Conservation (phyloP, 805 yeast genomes). For the Candida maesae region DNA sequence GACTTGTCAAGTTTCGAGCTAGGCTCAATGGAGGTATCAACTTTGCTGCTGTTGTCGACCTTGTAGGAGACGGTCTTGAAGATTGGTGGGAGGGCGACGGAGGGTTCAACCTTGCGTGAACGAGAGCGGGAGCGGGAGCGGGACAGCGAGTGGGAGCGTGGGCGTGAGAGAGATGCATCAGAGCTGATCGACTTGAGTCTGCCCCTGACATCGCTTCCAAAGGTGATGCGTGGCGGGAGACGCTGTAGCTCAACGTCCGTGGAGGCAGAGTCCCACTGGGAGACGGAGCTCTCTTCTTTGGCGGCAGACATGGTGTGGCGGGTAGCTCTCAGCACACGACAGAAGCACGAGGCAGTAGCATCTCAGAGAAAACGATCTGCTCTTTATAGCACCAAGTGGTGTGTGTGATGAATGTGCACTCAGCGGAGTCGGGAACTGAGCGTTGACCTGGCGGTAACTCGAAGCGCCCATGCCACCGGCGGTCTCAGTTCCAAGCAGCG, state of each 20-base stretch:
- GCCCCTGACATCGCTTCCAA: slow-evolving; percentile 5
- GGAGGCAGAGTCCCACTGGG: slow-evolving; percentile 9
- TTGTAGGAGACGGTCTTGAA: slow-evolving; percentile 37
- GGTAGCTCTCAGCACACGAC: too few relatives aligned
- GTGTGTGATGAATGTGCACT: too few relatives aligned
- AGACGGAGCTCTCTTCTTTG: slow-evolving; percentile 1
- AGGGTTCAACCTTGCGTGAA: slow-evolving; percentile 25
- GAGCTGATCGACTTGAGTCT: slow-evolving; percentile 1
- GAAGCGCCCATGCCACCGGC: too few relatives aligned
- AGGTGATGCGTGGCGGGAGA: slow-evolving; percentile 3
- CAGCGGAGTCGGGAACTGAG: too few relatives aligned
- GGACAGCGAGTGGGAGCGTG: too few relatives aligned
- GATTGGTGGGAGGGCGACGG: slow-evolving; percentile 33
- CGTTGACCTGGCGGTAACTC: too few relatives aligned
- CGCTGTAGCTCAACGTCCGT: slow-evolving; percentile 8
- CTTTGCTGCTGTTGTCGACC: slow-evolving; percentile 28
- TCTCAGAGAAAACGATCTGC: too few relatives aligned
- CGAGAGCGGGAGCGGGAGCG: too few relatives aligned
- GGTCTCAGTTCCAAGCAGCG: too few relatives aligned
- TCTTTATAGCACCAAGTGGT: too few relatives aligned
- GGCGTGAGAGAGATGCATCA: neutral
- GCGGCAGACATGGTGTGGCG: neutral
- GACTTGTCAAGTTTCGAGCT: slow-evolving; percentile 18
- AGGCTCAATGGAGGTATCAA: slow-evolving; percentile 10
- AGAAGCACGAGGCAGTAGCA: too few relatives aligned